Evolutionary conservation across 2,329 filamentous ascomycete species (phyloP).

Genomic region (Colletotrichum gloeosporioides): DNA sequence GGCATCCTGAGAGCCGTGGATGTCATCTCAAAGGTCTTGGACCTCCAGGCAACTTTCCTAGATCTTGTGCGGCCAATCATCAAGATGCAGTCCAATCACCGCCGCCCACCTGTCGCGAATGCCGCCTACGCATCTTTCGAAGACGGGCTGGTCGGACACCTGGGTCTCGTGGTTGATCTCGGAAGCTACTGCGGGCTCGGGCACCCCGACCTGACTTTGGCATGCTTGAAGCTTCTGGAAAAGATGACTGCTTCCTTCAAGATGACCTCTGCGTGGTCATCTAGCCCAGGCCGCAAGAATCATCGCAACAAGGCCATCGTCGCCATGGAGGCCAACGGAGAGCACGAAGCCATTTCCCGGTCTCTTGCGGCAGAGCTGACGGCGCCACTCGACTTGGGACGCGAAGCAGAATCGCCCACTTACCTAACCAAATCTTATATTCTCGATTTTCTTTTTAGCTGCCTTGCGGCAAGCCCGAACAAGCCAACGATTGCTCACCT

Average conservation of each 20-base stretch:
- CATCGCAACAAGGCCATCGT: slow-evolving; percentile 86
- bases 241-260: slow-evolving; percentile 85
- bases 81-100: slow-evolving; percentile 66
- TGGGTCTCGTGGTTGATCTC: slow-evolving; percentile 80
- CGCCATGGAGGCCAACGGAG: slow-evolving; percentile 81
- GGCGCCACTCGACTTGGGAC: slow-evolving; percentile 73
- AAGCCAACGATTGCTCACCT: slow-evolving; percentile 90
- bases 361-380: slow-evolving; percentile 74
- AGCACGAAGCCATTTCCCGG: slow-evolving; percentile 79
- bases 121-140: slow-evolving; percentile 88
- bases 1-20: slow-evolving; percentile 82
- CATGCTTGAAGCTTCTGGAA: slow-evolving; percentile 81
- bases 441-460: slow-evolving; percentile 84
- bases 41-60: slow-evolving; percentile 89
- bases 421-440: slow-evolving; percentile 86
- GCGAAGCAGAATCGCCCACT: slow-evolving; percentile 70
- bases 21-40: slow-evolving; percentile 81
- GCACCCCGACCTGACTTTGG: slow-evolving; percentile 79
- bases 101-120: slow-evolving; percentile 70
- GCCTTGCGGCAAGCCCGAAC: slow-evolving; percentile 75
- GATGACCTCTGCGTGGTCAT: slow-evolving; percentile 72
- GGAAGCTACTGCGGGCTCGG: slow-evolving; percentile 87
- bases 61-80: slow-evolving; percentile 85
- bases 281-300: slow-evolving; percentile 29
- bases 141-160: slow-evolving; percentile 83